A percentile compares a stretch with the other conserved stretches of the same genome.
Conservation (phyloP, 225 moss, liverwort and hornwort species). For the Asterella californica region DNA sequence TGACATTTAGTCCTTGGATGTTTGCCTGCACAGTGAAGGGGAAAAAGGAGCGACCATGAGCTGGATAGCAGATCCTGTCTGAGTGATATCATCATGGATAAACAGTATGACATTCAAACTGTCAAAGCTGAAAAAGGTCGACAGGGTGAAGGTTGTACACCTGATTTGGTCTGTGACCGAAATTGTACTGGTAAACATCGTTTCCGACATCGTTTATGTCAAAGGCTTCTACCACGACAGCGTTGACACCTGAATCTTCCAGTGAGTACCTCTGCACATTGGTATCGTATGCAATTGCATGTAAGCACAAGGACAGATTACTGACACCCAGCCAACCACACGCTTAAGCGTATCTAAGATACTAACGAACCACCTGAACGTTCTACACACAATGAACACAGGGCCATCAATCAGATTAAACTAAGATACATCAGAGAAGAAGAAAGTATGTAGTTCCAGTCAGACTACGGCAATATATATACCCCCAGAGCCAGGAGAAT, state of each 20-base stretch:
- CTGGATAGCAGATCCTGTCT: neutral
- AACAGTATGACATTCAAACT: neutral
- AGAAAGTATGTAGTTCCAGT: too few relatives aligned
- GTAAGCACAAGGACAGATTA: neutral
- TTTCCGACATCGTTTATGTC: constrained; percentile 96
- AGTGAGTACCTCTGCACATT: constrained; percentile 80
- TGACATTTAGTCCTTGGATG: constrained; percentile 78
- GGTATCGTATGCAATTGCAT: neutral
- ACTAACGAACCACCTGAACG: neutral
- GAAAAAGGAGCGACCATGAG: neutral
- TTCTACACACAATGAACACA: neutral
- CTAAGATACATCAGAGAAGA: too few relatives aligned
- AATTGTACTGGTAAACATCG: constrained; percentile 95
- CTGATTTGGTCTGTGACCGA: constrained; percentile 94
- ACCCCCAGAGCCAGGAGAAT: too few relatives aligned
- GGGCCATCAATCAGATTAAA: too few relatives aligned
- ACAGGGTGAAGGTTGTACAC: constrained; percentile 25
- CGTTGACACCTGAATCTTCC: constrained; percentile 68
- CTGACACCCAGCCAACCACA: neutral
- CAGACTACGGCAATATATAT: too few relatives aligned
- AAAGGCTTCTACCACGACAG: constrained; percentile 84
- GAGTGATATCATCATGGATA: neutral
- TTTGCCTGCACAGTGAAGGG: constrained; percentile 52
- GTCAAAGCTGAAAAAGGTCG: neutral
- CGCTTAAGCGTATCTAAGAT: neutral